phyloP scores from a whole-genome alignment of 441 rosid species.

The Euphorbia neoarborescens region DNA sequence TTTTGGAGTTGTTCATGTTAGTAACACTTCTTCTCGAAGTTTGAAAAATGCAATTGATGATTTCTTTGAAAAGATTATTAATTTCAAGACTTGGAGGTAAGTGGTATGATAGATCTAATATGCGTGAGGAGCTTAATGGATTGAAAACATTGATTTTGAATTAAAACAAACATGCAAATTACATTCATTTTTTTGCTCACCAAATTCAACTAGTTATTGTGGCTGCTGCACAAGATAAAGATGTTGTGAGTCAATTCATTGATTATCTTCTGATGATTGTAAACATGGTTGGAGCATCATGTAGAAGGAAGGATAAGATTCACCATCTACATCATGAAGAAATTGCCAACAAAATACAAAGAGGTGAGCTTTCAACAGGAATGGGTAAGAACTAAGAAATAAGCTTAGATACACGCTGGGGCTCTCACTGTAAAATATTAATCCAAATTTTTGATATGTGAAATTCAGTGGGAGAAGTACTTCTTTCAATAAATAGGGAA shows the following conservation, averaged over 20 bases:
- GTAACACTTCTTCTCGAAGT: too few relatives aligned
- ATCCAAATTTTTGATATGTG: not conserved
- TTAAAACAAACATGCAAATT: not conserved
- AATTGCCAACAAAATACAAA: not conserved
- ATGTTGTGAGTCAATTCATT: not conserved
- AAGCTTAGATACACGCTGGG: not conserved
- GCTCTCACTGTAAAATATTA: too few relatives aligned
- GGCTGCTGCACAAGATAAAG: not conserved
- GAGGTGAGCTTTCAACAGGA: not conserved
- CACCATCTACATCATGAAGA: not conserved
- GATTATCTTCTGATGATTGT: not conserved
- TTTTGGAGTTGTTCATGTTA: too few relatives aligned
- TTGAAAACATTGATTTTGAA: not conserved
- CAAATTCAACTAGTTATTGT: conserved; percentile 8
- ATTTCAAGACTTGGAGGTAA: not conserved
- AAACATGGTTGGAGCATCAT: not conserved
- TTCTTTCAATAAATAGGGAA: too few relatives aligned
- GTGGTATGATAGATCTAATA: conserved; percentile 12
- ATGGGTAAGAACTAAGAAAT: not conserved
- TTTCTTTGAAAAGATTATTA: not conserved
- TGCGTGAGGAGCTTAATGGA: not conserved
- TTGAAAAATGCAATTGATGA: too few relatives aligned
- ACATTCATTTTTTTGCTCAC: conserved; percentile 10
- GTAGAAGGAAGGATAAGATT: not conserved
- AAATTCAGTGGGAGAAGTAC: not conserved